Conservation (phyloP, 192 early-diverging fungal species). For the Rhizophagus clarus region DNA sequence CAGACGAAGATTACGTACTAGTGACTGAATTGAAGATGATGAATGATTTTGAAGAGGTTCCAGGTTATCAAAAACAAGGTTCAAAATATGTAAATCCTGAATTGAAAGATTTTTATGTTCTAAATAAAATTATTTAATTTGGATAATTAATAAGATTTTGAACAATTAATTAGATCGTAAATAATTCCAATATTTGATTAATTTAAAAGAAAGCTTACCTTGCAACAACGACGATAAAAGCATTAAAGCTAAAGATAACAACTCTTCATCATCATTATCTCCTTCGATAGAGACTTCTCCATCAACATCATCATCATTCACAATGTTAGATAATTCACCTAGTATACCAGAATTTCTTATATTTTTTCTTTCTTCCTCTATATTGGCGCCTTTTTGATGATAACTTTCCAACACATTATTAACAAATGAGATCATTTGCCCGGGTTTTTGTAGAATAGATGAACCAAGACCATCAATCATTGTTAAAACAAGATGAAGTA, state of each 20-base stretch:
- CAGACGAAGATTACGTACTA: constrained; percentile 49
- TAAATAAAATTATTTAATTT: constrained; percentile 17
- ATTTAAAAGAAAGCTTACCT: constrained; percentile 39
- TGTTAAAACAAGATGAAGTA: constrained; percentile 59
- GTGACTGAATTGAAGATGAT: constrained; percentile 45
- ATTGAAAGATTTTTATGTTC: constrained; percentile 50
- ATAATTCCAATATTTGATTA: background rate
- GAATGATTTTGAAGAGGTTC: constrained; percentile 42
- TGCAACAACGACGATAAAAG: constrained; percentile 65
- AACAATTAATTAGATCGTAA: no score
- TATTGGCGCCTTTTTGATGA: background rate
- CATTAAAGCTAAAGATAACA: constrained; percentile 59
- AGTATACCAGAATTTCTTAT: background rate
- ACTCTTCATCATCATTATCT: constrained; percentile 56
- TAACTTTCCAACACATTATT: constrained; percentile 62
- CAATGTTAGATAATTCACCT: constrained; percentile 36
- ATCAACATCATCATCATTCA: constrained; percentile 28
- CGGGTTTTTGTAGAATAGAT: constrained; percentile 70
- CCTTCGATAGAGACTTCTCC: constrained; percentile 41
- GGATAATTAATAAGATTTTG: background rate
- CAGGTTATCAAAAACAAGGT: constrained; percentile 40
- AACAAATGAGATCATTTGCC: constrained; percentile 74
- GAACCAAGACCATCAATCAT: constrained; percentile 76
- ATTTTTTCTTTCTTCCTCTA: background rate
- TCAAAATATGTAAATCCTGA: constrained; percentile 46